Percentiles rank a stretch among this genome's conserved stretches.
Evolutionary conservation across 2,329 filamentous ascomycete species (phyloP).

Genomic region (Penicillium vulpinum): DNA sequence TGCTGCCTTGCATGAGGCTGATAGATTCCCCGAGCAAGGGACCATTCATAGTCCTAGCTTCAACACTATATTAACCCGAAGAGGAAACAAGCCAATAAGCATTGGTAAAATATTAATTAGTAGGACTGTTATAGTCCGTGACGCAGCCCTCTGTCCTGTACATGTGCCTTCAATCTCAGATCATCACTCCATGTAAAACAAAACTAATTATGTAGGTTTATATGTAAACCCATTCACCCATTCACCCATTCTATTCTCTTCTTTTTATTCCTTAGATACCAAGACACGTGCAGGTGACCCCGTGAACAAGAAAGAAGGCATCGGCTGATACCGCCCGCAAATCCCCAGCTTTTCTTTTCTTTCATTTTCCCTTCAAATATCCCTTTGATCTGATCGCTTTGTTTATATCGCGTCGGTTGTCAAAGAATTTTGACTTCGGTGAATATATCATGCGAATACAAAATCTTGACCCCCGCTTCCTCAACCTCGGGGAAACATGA

Average conservation of each 20-base stretch:
- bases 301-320: neutral
- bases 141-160: neutral
- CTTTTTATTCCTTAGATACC: neutral
- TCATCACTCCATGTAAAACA: neutral
- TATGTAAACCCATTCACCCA: neutral
- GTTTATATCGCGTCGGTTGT: neutral
- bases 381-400: neutral
- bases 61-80: neutral
- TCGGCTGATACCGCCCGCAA: constrained; percentile 1
- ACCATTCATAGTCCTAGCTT: neutral
- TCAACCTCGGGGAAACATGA: constrained; percentile 42
- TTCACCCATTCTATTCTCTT: neutral
- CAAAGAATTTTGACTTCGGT: neutral
- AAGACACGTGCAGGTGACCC: neutral
- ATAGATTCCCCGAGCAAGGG: neutral
- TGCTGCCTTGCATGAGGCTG: constrained; percentile 9
- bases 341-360: neutral
- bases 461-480: constrained; percentile 26
- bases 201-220: neutral
- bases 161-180: neutral
- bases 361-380: neutral
- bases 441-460: constrained; percentile 35
- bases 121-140: neutral
- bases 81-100: neutral
- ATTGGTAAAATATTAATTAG: neutral